Percentiles rank a stretch among this genome's conserved stretches.
Conservation (phyloP, 306 rosid species). For the Casuarina glauca region DNA sequence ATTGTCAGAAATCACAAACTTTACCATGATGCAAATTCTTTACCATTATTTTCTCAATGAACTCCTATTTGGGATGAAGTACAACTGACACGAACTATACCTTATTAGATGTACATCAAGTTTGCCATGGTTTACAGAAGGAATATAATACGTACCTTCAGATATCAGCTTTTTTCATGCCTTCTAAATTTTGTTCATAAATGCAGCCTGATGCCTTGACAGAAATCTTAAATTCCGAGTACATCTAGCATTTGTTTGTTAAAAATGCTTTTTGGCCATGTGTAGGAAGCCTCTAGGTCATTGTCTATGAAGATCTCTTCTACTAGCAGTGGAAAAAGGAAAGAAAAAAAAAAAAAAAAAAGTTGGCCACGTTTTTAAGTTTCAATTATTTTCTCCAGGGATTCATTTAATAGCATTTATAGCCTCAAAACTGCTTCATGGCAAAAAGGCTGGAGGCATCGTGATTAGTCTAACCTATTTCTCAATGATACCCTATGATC, state of each 20-base stretch:
- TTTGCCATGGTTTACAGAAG: background rate
- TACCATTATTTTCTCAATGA: background rate
- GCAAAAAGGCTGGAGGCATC: background rate
- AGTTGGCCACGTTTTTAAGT: background rate
- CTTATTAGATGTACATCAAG: background rate
- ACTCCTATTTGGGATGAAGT: background rate
- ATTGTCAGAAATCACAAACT: background rate
- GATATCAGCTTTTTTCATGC: background rate
- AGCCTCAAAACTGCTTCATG: background rate
- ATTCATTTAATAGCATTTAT: background rate
- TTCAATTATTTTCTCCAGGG: background rate
- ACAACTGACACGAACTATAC: background rate
- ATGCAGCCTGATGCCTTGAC: slow-evolving; percentile 2
- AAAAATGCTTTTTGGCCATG: background rate
- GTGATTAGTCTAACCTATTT: background rate
- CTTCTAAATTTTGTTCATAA: background rate
- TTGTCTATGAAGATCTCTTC: background rate
- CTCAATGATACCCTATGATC: background rate
- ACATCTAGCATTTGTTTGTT: background rate
- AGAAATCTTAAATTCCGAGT: background rate
- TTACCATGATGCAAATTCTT: background rate
- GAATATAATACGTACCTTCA: background rate
- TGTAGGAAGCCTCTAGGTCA: background rate
- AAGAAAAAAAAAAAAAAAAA: background rate
- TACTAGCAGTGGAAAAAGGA: background rate